phyloP scores from a whole-genome alignment of 257 asterid species.

The Petunia axillaris region DNA sequence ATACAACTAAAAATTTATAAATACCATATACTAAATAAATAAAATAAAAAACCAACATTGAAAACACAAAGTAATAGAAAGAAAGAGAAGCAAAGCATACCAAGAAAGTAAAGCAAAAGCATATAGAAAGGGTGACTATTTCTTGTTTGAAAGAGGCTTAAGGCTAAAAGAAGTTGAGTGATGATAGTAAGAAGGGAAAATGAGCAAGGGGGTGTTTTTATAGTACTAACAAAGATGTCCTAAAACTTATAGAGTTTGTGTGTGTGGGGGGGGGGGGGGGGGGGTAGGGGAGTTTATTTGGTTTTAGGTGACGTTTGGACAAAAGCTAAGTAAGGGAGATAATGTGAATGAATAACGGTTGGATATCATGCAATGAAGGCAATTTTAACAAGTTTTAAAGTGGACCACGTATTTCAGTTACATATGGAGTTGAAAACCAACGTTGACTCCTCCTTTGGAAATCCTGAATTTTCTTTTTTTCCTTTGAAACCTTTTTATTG shows the following conservation, averaged over 20 bases:
- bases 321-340: conserved; percentile 32
- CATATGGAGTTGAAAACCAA: neutral
- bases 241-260: neutral
- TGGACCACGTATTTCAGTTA: conserved; percentile 29
- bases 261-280: neutral
- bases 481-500: neutral
- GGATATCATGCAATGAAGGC: conserved; percentile 26
- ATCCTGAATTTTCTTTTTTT: neutral
- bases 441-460: neutral
- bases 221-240: neutral
- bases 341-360: conserved; percentile 38
- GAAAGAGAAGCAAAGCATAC: neutral
- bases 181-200: neutral
- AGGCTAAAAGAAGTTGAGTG: neutral
- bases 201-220: neutral
- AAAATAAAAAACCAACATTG: neutral
- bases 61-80: too few species aligned
- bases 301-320: conserved; percentile 29
- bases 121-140: conserved; percentile 3
- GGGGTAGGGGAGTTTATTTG: neutral
- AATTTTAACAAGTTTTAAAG: conserved; percentile 33
- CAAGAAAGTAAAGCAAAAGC: conserved; percentile 1
- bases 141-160: neutral
- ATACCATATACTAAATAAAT: neutral
- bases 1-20: too few species aligned